phyloP scores from a whole-genome alignment of 176 grass and related monocot genomes.

The Guadua angustifolia region DNA sequence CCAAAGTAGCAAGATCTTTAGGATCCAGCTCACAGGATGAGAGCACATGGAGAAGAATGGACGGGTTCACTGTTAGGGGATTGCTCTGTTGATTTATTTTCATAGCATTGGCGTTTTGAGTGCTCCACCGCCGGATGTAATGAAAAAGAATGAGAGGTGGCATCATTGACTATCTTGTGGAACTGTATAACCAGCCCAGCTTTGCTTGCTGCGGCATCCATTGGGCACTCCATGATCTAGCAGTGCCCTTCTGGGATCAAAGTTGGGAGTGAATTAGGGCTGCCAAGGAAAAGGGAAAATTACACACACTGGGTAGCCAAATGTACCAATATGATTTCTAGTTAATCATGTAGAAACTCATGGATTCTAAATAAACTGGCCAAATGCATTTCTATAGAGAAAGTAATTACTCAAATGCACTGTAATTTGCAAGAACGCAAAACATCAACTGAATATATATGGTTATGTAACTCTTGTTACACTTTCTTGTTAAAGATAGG shows the following conservation, averaged over 20 bases:
- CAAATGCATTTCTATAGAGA: not conserved
- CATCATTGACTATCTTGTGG: slow-evolving; percentile 36
- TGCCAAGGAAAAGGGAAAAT: not conserved
- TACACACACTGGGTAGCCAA: not conserved
- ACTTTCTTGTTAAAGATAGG: not conserved
- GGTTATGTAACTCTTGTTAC: not conserved
- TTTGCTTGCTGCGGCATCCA: slow-evolving; percentile 45
- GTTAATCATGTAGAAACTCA: not conserved
- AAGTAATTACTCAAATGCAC: not conserved
- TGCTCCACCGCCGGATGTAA: slow-evolving; percentile 5
- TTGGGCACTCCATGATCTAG: slow-evolving; percentile 39
- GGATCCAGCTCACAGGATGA: slow-evolving; percentile 56
- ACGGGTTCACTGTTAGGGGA: slow-evolving; percentile 51
- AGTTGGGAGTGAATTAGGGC: not conserved
- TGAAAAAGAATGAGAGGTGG: not conserved
- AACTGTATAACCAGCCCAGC: slow-evolving; percentile 24
- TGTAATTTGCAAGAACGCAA: not conserved
- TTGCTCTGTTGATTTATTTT: slow-evolving; percentile 41
- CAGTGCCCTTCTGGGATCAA: slow-evolving; percentile 19
- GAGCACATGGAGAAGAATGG: slow-evolving; percentile 62
- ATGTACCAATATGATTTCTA: not conserved
- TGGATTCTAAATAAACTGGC: not conserved
- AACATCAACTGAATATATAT: not conserved
- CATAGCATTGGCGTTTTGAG: slow-evolving; percentile 39
- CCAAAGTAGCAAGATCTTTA: slow-evolving; percentile 64